Conservation (phyloP, 1,139 yeast genomes). For the Tardiomyces digboiensis region DNA sequence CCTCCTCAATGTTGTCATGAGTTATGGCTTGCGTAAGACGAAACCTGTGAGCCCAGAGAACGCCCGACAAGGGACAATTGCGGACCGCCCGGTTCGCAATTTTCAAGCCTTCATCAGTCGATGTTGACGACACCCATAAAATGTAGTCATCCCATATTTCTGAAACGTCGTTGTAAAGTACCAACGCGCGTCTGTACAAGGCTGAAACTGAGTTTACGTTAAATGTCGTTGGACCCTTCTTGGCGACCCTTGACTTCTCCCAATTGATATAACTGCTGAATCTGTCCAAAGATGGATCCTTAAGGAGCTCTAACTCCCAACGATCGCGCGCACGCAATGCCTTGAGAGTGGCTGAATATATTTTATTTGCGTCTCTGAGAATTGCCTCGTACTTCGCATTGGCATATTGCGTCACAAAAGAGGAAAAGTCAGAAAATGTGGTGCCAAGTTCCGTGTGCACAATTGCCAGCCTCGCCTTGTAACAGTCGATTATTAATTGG, state of each 20-base stretch:
- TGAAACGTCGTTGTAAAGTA: background rate
- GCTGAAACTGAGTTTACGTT: background rate
- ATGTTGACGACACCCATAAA: background rate
- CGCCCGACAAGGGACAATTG: background rate
- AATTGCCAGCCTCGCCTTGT: slow-evolving; percentile 24
- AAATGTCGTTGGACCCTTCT: background rate
- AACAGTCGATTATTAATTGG: slow-evolving; percentile 17
- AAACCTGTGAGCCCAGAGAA: background rate
- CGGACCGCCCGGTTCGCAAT: slow-evolving; percentile 3
- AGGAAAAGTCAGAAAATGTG: slow-evolving; percentile 31
- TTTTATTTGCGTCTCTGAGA: slow-evolving; percentile 28
- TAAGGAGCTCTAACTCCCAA: slow-evolving; percentile 6
- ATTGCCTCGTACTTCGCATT: slow-evolving; percentile 24
- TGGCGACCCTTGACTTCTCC: slow-evolving; percentile 10
- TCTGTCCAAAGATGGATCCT: slow-evolving; percentile 13
- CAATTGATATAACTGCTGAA: slow-evolving; percentile 20
- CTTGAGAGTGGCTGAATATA: slow-evolving; percentile 23
- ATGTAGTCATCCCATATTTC: slow-evolving; percentile 1
- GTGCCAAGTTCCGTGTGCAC: slow-evolving; percentile 33
- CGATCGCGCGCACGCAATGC: slow-evolving; percentile 19
- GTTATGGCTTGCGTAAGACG: slow-evolving; percentile 25
- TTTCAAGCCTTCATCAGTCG: slow-evolving; percentile 10
- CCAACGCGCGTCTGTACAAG: background rate
- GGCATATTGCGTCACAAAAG: slow-evolving; percentile 26
- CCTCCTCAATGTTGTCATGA: background rate